Percentiles rank a stretch among this genome's conserved stretches.
Conservation (phyloP, 2,329 filamentous ascomycete species). For the Exophiala sp. region DNA sequence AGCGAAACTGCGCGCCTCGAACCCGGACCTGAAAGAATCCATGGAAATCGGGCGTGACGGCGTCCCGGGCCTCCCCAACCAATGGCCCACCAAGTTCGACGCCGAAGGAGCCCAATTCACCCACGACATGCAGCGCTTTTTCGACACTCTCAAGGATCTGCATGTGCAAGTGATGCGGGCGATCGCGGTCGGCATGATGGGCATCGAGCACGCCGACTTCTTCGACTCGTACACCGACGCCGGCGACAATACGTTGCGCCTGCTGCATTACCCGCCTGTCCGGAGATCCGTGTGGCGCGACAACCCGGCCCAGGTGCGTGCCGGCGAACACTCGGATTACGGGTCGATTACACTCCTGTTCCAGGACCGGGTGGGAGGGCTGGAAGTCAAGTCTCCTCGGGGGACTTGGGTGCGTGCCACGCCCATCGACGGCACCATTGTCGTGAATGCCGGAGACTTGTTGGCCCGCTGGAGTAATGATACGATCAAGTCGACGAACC, state of each 20-base stretch:
- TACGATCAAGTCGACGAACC: constrained; percentile 81
- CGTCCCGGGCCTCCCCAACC: constrained; percentile 61
- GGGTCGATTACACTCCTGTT: constrained; percentile 49
- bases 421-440: constrained; percentile 72
- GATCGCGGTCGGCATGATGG: constrained; percentile 79
- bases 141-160: constrained; percentile 64
- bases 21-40: constrained; percentile 51
- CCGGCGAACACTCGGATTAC: constrained; percentile 67
- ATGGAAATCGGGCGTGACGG: constrained; percentile 58
- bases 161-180: constrained; percentile 77
- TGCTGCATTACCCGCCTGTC: constrained; percentile 72
- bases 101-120: constrained; percentile 59
- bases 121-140: constrained; percentile 67
- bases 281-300: constrained; percentile 58
- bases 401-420: constrained; percentile 76
- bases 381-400: constrained; percentile 62
- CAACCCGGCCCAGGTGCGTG: constrained; percentile 64
- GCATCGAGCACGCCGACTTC: constrained; percentile 56
- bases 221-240: constrained; percentile 70
- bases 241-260: constrained; percentile 64
- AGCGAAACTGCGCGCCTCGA: constrained; percentile 50
- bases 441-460: constrained; percentile 84
- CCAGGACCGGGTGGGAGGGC: constrained; percentile 52
- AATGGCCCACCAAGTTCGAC: constrained; percentile 57
- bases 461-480: constrained; percentile 87